Conservation (phyloP, 2,329 filamentous ascomycete species). For the Colletotrichum australisinense region DNA sequence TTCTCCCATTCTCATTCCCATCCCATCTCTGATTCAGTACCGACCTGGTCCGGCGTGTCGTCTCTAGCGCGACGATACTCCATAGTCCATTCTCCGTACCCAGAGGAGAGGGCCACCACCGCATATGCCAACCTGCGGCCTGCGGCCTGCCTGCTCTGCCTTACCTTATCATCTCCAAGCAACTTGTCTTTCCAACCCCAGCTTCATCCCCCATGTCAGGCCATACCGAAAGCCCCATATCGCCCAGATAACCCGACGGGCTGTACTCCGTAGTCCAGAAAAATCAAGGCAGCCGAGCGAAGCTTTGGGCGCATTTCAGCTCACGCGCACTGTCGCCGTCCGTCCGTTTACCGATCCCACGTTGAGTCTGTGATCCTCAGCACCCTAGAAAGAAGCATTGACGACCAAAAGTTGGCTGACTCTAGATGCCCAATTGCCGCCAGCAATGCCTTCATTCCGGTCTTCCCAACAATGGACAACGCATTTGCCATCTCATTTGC, state of each 20-base stretch:
- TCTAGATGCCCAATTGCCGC: constrained; percentile 14
- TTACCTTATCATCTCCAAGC: constrained; percentile 12
- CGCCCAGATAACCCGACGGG: constrained; percentile 17
- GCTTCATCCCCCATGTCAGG: constrained; percentile 5
- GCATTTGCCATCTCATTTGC: constrained; percentile 22
- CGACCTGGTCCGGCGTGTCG: constrained; percentile 5
- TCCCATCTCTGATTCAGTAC: constrained; percentile 1
- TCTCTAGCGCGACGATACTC: constrained; percentile 16
- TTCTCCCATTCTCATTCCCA: constrained; percentile 1
- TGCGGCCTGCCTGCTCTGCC: background rate
- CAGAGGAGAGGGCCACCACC: background rate
- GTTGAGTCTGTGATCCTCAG: constrained; percentile 27
- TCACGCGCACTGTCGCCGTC: constrained; percentile 19
- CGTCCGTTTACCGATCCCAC: constrained; percentile 28
- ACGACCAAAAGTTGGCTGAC: constrained; percentile 9
- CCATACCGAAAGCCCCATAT: constrained; percentile 10
- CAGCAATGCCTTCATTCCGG: background rate
- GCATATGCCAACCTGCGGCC: constrained; percentile 1
- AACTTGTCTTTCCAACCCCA: constrained; percentile 5
- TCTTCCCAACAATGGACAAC: constrained; percentile 29
- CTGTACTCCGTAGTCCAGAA: constrained; percentile 10
- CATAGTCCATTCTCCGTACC: too few relatives aligned
- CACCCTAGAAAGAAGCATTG: constrained; percentile 32
- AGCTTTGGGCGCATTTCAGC: constrained; percentile 9
- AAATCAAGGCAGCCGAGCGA: constrained; percentile 6